phyloP scores from a whole-genome alignment of 345 rosid genomes.

The Toxicodendron radicans region DNA sequence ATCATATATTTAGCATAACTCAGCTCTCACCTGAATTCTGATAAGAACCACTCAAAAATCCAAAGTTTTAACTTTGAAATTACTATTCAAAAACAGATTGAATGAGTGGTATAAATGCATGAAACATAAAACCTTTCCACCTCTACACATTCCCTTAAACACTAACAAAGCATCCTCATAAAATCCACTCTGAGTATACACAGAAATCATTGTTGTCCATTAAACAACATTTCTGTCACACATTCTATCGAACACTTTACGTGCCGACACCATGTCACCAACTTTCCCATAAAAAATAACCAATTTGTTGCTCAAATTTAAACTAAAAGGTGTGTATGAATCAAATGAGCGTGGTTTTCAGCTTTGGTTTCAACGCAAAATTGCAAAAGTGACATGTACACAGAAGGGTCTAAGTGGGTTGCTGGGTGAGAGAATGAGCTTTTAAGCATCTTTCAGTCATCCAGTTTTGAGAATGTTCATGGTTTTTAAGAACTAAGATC shows the following conservation, averaged over 20 bases:
- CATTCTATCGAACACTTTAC: conserved; percentile 61
- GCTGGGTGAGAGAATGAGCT: conserved; percentile 7
- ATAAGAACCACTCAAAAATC: background rate
- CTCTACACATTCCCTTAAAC: conserved; percentile 48
- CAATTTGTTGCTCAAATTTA: conserved; percentile 46
- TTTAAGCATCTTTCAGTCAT: conserved; percentile 8
- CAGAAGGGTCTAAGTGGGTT: conserved; percentile 10
- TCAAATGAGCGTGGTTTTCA: conserved; percentile 24
- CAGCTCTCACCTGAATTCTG: background rate
- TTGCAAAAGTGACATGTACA: conserved; percentile 37
- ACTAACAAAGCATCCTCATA: conserved; percentile 35
- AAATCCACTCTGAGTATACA: conserved; percentile 35
- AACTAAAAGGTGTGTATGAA: conserved; percentile 45
- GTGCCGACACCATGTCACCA: conserved; percentile 37
- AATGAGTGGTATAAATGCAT: background rate
- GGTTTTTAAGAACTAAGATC: no score
- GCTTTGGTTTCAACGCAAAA: conserved; percentile 33
- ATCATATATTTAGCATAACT: background rate
- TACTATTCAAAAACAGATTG: background rate
- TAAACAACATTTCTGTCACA: conserved; percentile 53
- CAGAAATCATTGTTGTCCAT: conserved; percentile 70
- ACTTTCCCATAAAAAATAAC: conserved; percentile 35
- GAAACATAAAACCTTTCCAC: conserved; percentile 22
- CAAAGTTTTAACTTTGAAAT: conserved; percentile 1
- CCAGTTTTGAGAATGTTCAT: background rate